phyloP scores from a whole-genome alignment of 139 green algal genomes.

The Zygnema circumcarinatum region DNA sequence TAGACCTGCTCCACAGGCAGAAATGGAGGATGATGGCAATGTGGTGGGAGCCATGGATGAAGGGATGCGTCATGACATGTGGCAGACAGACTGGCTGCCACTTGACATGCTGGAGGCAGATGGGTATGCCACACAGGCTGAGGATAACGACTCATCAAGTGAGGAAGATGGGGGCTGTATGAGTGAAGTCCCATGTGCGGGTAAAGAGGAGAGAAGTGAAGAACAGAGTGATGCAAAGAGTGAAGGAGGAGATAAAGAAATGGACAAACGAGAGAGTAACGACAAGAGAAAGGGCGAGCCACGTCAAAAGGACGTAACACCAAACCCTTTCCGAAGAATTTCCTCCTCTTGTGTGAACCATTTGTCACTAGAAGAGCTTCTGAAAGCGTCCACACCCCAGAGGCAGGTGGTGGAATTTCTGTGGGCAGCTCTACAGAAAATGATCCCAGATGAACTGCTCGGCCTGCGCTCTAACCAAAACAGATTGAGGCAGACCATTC shows the following conservation, averaged over 20 bases:
- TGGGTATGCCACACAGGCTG: no score
- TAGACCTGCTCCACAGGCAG: not conserved
- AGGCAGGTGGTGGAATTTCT: conserved; percentile 20
- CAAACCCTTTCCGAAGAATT: not conserved
- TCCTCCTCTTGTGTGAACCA: no score
- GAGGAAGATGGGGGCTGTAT: no score
- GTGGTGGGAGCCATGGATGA: not conserved
- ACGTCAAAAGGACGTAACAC: not conserved
- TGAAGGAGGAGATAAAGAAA: no score
- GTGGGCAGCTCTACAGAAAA: conserved; percentile 22
- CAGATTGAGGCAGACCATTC: not conserved
- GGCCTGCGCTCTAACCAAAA: not conserved
- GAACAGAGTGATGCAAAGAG: no score
- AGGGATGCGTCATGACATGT: conserved; percentile 2
- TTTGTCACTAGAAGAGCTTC: conserved; percentile 29
- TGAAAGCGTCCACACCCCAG: not conserved
- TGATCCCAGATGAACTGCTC: not conserved
- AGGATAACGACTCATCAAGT: no score
- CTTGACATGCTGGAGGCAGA: no score
- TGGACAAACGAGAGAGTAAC: no score
- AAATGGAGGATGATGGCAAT: no score
- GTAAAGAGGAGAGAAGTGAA: no score
- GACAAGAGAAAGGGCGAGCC: no score
- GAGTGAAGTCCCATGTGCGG: no score
- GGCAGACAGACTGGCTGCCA: not conserved